phyloP scores from a whole-genome alignment of 495 filamentous ascomycete genomes.

The Penicillium canariense region DNA sequence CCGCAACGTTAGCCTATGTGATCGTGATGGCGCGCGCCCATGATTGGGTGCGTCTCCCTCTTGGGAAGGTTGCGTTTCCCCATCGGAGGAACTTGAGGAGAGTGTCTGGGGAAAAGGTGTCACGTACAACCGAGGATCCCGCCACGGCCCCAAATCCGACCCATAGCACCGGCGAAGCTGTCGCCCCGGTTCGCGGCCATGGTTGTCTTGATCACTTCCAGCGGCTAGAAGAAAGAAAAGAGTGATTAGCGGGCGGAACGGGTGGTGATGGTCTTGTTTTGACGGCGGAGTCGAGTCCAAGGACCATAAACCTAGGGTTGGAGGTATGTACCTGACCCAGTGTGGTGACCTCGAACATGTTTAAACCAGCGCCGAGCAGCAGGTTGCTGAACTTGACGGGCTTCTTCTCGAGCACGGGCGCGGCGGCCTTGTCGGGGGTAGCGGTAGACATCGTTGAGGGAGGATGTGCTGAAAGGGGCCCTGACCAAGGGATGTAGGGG shows the following conservation, averaged over 20 bases:
- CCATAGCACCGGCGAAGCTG: conserved; percentile 76
- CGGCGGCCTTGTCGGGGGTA: conserved; percentile 50
- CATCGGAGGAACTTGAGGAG: conserved; percentile 23
- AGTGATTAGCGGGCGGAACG: neutral
- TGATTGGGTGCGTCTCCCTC: neutral
- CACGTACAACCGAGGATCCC: conserved; percentile 92
- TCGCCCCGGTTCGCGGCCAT: conserved; percentile 96
- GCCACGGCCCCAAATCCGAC: conserved; percentile 89
- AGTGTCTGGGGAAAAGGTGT: conserved; percentile 2
- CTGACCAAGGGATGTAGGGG: conserved; percentile 89
- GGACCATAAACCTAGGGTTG: neutral
- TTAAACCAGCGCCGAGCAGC: conserved; percentile 91
- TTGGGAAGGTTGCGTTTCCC: conserved; percentile 22
- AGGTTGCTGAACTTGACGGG: conserved; percentile 99
- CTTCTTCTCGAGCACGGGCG: conserved; percentile 84
- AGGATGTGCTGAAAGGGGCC: conserved; percentile 61
- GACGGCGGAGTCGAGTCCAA: neutral
- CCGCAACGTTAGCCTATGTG: conserved; percentile 14
- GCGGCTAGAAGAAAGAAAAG: conserved; percentile 55
- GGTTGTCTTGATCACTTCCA: conserved; percentile 98
- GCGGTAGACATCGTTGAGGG: conserved; percentile 49
- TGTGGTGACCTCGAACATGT: conserved; percentile 95
- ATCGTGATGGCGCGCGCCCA: neutral
- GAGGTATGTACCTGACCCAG: conserved; percentile 67
- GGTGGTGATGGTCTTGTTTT: neutral